Evolutionary conservation across 108 stramenopile species (phyloP).

Genomic region (Seminavis robusta): DNA sequence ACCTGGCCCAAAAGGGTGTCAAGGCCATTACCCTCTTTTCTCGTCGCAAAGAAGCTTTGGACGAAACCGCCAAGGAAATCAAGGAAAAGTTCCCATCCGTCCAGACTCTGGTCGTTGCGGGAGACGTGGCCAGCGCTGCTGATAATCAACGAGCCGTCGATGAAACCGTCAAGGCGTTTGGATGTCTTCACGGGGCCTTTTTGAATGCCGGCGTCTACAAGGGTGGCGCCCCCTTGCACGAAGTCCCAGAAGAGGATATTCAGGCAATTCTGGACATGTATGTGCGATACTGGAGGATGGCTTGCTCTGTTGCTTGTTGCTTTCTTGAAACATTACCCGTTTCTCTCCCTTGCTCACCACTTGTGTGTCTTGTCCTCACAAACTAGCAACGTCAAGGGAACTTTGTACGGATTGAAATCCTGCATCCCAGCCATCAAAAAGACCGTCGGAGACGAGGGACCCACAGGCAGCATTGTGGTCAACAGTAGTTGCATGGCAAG

Average conservation of each 20-base stretch:
- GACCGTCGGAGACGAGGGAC: constrained; percentile 5
- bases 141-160: constrained; percentile 7
- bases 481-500: constrained; percentile 4
- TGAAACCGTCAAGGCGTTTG: constrained; percentile 1
- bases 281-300: no score
- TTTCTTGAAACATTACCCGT: no score
- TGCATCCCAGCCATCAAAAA: constrained; percentile 2
- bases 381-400: constrained; percentile 5
- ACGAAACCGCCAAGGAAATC: constrained; percentile 5
- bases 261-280: constrained; percentile 1
- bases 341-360: no score
- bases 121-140: not conserved
- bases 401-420: not conserved
- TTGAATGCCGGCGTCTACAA: constrained; percentile 7
- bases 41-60: constrained; percentile 3
- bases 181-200: constrained; percentile 1
- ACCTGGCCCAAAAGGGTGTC: constrained; percentile 5
- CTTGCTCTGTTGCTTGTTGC: no score
- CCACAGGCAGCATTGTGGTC: constrained; percentile 6
- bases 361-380: no score
- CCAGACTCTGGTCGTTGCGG: constrained; percentile 5
- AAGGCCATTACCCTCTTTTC: constrained; percentile 8
- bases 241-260: constrained; percentile 1
- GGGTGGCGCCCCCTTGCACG: not conserved
- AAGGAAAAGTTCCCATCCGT: not conserved